These are phyloP conservation scores for Claviceps spartinae DNA, from an alignment of 2,329 filamentous ascomycete species.

Conservation along the genomic window DNA sequence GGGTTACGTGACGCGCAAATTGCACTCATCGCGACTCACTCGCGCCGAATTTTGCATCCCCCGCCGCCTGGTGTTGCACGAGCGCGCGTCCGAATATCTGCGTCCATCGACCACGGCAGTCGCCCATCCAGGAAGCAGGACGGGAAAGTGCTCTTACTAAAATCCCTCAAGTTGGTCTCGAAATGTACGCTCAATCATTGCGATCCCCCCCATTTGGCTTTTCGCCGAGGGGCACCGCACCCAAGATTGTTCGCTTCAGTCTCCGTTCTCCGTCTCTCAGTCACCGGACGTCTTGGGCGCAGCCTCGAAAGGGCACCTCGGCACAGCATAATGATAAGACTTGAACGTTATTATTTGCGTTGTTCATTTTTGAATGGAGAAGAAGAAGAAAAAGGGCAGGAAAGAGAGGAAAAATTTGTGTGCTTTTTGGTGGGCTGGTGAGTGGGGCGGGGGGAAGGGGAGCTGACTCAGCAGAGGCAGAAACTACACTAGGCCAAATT, in stretches of 20 bases:
- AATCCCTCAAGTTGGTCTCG: background rate
- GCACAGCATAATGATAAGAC: constrained; percentile 27
- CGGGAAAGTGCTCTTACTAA: too few species aligned
- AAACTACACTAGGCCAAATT: too few species aligned
- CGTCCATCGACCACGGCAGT: too few species aligned
- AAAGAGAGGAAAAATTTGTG: background rate
- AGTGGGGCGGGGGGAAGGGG: too few species aligned
- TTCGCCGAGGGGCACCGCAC: constrained; percentile 39
- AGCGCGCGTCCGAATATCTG: too few species aligned
- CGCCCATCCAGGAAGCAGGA: too few species aligned
- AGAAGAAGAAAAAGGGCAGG: constrained; percentile 15
- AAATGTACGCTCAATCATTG: constrained; percentile 46
- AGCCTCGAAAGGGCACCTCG: constrained; percentile 28
- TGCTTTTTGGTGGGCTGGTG: too few species aligned
- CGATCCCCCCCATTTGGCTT: constrained; percentile 37
- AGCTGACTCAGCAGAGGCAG: too few species aligned
- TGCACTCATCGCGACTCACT: too few species aligned
- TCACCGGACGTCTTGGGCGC: constrained; percentile 34
- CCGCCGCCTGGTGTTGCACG: too few species aligned
- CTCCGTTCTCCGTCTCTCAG: constrained; percentile 38
- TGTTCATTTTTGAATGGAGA: constrained; percentile 28
- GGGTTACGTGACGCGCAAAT: too few species aligned
- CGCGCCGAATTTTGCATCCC: too few species aligned
- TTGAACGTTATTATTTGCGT: constrained; percentile 33
- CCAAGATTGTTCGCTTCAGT: constrained; percentile 43